Evolutionary conservation across 176 grass and related monocot species (phyloP).

Genomic region (Canna indica): DNA sequence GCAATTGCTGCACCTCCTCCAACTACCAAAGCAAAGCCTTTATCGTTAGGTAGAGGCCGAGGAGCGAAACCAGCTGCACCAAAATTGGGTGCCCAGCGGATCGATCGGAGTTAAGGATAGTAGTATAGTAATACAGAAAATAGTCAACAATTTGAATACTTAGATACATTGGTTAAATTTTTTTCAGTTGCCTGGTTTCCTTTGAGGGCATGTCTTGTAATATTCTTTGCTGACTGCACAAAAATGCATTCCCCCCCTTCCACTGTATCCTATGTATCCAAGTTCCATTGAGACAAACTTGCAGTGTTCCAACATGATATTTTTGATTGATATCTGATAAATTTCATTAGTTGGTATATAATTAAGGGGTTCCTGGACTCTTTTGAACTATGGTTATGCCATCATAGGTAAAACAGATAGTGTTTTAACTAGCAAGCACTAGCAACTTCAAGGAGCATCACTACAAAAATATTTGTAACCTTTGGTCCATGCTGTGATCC

Average conservation of each 20-base stretch:
- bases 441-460: too few relatives aligned
- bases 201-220: not conserved
- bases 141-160: not conserved
- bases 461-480: too few relatives aligned
- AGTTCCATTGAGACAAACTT: not conserved
- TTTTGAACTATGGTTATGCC: too few relatives aligned
- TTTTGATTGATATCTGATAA: not conserved
- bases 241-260: not conserved
- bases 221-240: not conserved
- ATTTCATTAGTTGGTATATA: too few relatives aligned
- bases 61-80: conserved; percentile 59
- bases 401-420: too few relatives aligned
- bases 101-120: conserved; percentile 36
- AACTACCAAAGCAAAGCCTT: conserved; percentile 75
- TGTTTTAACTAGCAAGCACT: too few relatives aligned
- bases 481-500: too few relatives aligned
- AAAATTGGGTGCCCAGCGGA: conserved; percentile 91
- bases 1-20: conserved; percentile 84
- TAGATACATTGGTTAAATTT: not conserved
- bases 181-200: not conserved
- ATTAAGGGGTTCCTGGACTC: too few relatives aligned
- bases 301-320: not conserved
- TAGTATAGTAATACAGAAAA: not conserved
- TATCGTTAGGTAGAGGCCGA: conserved; percentile 65
- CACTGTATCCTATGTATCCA: not conserved